Evolutionary conservation across 1,284 basidiomycete genomes (phyloP).

Genomic region (Vanrija sp.): DNA sequence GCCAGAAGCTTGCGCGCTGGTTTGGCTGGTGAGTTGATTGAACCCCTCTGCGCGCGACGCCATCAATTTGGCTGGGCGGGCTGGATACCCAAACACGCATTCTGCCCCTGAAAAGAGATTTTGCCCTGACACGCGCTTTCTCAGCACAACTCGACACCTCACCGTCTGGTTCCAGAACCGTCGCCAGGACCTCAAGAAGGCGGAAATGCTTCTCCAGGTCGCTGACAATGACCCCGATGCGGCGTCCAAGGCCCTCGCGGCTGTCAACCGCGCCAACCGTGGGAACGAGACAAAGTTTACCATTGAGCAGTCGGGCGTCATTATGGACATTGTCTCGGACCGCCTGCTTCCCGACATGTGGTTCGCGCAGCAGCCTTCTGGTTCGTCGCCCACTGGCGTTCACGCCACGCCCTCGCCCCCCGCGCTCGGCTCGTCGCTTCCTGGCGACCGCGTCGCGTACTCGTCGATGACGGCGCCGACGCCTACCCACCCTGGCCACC

Average conservation of each 20-base stretch:
- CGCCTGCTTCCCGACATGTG: slow-evolving; percentile 18
- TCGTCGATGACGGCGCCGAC: slow-evolving; percentile 1
- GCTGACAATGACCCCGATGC: slow-evolving; percentile 20
- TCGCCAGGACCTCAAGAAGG: slow-evolving; percentile 23
- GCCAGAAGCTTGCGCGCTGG: slow-evolving; percentile 25
- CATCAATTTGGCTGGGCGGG: background rate
- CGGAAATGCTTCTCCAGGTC: slow-evolving; percentile 15
- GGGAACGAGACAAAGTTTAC: slow-evolving; percentile 18
- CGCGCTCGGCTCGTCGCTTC: background rate
- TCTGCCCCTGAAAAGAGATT: background rate
- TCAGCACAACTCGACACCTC: slow-evolving; percentile 19
- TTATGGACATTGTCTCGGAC: slow-evolving; percentile 22
- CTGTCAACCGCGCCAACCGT: slow-evolving; percentile 18
- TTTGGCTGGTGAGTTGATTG: slow-evolving; percentile 19
- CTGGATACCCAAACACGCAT: background rate
- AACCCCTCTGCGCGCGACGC: background rate
- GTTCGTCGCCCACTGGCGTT: slow-evolving; percentile 15
- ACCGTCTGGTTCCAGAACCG: slow-evolving; percentile 26
- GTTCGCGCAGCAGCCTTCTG: slow-evolving; percentile 15
- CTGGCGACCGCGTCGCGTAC: background rate
- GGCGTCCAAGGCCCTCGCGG: slow-evolving; percentile 16
- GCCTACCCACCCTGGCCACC: slow-evolving; percentile 1
- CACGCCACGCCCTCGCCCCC: background rate
- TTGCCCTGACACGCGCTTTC: background rate
- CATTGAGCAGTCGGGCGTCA: slow-evolving; percentile 14